Base-by-base conservation (phyloP, 2,329 filamentous ascomycete species). In the Epichloe festucae region DNA sequence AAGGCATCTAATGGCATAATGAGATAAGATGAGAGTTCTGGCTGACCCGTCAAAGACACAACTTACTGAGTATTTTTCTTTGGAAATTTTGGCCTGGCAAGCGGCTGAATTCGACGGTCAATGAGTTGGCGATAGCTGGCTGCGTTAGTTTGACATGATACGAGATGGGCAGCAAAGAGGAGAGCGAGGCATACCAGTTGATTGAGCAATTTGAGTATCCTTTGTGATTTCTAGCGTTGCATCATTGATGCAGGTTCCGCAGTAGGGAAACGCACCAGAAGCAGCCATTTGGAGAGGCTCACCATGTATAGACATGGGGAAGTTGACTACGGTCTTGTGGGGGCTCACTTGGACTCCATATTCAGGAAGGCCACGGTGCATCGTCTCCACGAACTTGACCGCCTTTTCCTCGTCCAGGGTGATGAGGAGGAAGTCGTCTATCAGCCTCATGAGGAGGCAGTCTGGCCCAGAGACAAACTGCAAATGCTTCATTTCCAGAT, bases 401-500 rank as follows among this genome's bases (percentile, higher is more conserved):
- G 89, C 91, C 59, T 90, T 81, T 7, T 65, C 57, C 50, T 69
- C 71, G 47, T 87, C 76, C 0, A 82, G 81, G 0, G 87, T 95
- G 60, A 98, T 83, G 45, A 98, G 78, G 4, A 97, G 73, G 59
- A 97, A 98, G 61, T 98, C 93, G 59, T 98, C 93, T 42, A 95
- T 87, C 10, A 96, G 75, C 15, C 93, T 78, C 49, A 97, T 67
- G 7, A 98, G 72, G 3, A 96, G 67, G 47, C 78, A 84, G 36
- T 84, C 71, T 11, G 62, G 52, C 0, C 54, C 55, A 10, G 68
- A 61, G 15, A 93, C 67, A 62, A 96, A 97, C 0, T 62, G 63
- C 2, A 97, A 72, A 14, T 84, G 71, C 27, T 81, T 74, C 6
- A 69, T 68, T 66, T 98, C 93, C 1, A 97, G 77, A 55, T 93